Percentiles rank a stretch among this genome's conserved stretches.
Evolutionary conservation across 2,329 filamentous ascomycete species (phyloP).

Genomic region (Polychaeton citri): DNA sequence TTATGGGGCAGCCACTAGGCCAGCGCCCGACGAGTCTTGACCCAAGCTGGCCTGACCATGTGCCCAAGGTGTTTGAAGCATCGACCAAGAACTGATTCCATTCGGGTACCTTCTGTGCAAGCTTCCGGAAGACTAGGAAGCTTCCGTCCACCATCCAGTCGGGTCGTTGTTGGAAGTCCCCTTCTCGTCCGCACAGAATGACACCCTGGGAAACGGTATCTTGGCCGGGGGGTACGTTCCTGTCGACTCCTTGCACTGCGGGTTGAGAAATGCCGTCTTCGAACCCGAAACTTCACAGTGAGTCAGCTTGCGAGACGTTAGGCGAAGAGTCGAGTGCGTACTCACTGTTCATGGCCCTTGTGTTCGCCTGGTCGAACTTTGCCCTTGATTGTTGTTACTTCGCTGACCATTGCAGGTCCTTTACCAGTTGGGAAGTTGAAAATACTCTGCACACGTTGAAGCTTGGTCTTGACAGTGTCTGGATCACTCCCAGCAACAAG

Average conservation of each 20-base stretch:
- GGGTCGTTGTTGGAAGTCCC: constrained; percentile 19
- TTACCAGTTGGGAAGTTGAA: constrained; percentile 11
- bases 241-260: constrained; percentile 21
- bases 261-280: constrained; percentile 31
- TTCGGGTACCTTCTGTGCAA: constrained; percentile 32
- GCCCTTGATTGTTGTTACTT: constrained; percentile 20
- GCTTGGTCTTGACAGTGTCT: constrained; percentile 13
- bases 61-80: constrained; percentile 17
- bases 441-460: constrained; percentile 18
- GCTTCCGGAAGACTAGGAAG: constrained; percentile 31
- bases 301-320: background rate
- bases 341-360: constrained; percentile 27
- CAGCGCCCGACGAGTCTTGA: constrained; percentile 32
- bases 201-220: constrained; percentile 22
- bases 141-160: constrained; percentile 32
- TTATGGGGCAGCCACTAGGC: constrained; percentile 20
- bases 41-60: constrained; percentile 25
- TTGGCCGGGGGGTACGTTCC: constrained; percentile 17
- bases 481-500: constrained; percentile 21
- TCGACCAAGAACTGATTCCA: constrained; percentile 28
- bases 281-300: constrained; percentile 29
- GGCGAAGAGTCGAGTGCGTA: background rate
- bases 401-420: constrained; percentile 16
- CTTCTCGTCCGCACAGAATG: constrained; percentile 25
- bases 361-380: constrained; percentile 22